phyloP scores from a whole-genome alignment of 331 rosid genomes.

The Pyrus hybrid region DNA sequence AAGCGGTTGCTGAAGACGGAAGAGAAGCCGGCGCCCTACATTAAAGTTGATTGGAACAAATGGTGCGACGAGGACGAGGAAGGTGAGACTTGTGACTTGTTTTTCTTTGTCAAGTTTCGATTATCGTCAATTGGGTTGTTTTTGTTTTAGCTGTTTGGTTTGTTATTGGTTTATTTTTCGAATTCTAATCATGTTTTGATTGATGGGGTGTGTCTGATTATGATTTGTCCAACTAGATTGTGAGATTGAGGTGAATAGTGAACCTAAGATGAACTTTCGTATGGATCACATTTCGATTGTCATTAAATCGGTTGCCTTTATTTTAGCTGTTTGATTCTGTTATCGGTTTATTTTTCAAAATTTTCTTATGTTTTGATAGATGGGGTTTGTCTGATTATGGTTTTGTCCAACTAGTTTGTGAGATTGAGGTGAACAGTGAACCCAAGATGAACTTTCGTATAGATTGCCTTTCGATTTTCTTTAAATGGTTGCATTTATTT shows the following conservation, averaged over 20 bases:
- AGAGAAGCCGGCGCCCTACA: constrained; percentile 79
- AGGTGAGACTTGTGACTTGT: constrained; percentile 45
- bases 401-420: no score
- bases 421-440: not conserved
- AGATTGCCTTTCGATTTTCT: no score
- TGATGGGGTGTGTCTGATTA: not conserved
- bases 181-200: not conserved
- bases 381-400: no score
- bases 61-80: constrained; percentile 88
- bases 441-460: no score
- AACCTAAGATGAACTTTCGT: no score
- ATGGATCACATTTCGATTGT: no score
- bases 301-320: no score
- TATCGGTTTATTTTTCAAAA: no score
- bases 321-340: no score
- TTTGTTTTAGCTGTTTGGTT: not conserved
- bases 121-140: not conserved
- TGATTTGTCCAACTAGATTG: not conserved
- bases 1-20: constrained; percentile 67
- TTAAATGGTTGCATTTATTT: no score
- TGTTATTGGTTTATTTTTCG: not conserved
- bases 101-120: not conserved
- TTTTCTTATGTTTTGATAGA: no score
- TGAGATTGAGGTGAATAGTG: not conserved
- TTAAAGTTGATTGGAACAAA: constrained; percentile 86